Evolutionary conservation across 495 filamentous ascomycete genomes (phyloP).

Genomic region (Penicillium turbatum): DNA sequence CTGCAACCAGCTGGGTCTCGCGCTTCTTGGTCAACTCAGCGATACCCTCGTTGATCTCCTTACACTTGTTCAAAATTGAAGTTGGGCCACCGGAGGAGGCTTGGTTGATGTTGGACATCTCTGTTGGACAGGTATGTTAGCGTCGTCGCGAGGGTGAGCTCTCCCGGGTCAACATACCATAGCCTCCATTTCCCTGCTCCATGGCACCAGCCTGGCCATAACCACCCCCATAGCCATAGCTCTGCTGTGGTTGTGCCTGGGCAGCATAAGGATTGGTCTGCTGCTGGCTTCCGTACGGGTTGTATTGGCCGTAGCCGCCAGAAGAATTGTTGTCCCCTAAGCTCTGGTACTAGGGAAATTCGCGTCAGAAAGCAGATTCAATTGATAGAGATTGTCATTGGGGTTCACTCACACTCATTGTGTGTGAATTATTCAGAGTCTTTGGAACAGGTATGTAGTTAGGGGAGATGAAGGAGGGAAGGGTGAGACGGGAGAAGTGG

Average conservation of each 20-base stretch:
- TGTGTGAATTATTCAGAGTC: conserved; percentile 3
- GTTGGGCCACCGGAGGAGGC: conserved; percentile 54
- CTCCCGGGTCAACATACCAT: conserved; percentile 33
- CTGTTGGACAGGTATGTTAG: conserved; percentile 41
- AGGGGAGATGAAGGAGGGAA: conserved; percentile 19
- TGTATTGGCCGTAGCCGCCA: conserved; percentile 57
- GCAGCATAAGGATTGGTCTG: conserved; percentile 36
- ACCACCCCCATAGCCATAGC: conserved; percentile 43
- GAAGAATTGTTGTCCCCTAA: conserved; percentile 29
- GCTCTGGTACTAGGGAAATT: conserved; percentile 28
- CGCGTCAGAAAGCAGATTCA: not conserved
- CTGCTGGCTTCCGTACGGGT: conserved; percentile 55
- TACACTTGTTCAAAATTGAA: conserved; percentile 76
- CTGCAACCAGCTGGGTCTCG: conserved; percentile 34
- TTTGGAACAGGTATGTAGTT: not conserved
- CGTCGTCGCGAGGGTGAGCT: conserved; percentile 7
- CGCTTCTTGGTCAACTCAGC: conserved; percentile 36
- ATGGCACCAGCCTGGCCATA: conserved; percentile 42
- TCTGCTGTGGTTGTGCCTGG: conserved; percentile 27
- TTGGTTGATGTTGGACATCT: conserved; percentile 60
- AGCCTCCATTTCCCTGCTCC: conserved; percentile 36
- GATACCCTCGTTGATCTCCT: conserved; percentile 70
- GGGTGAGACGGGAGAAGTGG: conserved; percentile 27
- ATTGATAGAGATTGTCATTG: not conserved
- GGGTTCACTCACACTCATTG: conserved; percentile 35